Base-by-base conservation (phyloP, 768 basidiomycete genomes). In the Termitomyces sp. region DNA sequence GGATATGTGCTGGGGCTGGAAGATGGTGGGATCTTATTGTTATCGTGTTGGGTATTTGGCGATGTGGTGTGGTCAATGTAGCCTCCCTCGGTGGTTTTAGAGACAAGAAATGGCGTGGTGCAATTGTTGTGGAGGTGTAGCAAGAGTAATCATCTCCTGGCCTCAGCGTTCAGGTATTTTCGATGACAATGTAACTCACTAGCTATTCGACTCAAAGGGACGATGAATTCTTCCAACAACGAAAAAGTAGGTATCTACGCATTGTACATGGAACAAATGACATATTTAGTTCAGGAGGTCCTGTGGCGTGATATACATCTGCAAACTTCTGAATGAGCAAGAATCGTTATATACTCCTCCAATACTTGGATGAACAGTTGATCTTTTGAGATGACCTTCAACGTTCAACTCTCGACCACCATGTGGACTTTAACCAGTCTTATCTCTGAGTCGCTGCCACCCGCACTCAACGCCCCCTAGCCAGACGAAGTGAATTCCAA, bases 81-180 rank as follows among this genome's bases (percentile, higher is more conserved):
- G 68, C 73, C n/a, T 46, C 67, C 2, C 65, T 74, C 18, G 68
- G 57, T 10, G 69, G 62, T 27, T 44, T 65, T 8, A 61, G 56
- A 53, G 68, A 69, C 43, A 53, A 66, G 16, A 46, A 67, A 54
- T 62, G 53, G 27, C 60, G 56, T 44, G 70, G 66, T 34, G 71
- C 69, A 14, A 63, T 72, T 39, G 68, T 68, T 6, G 60, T 74
- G 18, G 70, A 75, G 6, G 32, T 49, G 65, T 45, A 3, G 16
- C 5, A 26, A 4, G 4, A 24, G 42, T 39, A 7, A 1, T 40
- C n/a, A 6, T 40, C 8, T 22, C 20, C 7, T 9, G n/a, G n/a
- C n/a, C n/a, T n/a, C n/a, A n/a, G n/a, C n/a, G n/a, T n/a, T n/a
- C n/a, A n/a, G n/a, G n/a, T n/a, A n/a, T n/a, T n/a, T n/a, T n/a